Conservation (phyloP, 148 eudicot genomes). For the Camellia granthamiana region DNA sequence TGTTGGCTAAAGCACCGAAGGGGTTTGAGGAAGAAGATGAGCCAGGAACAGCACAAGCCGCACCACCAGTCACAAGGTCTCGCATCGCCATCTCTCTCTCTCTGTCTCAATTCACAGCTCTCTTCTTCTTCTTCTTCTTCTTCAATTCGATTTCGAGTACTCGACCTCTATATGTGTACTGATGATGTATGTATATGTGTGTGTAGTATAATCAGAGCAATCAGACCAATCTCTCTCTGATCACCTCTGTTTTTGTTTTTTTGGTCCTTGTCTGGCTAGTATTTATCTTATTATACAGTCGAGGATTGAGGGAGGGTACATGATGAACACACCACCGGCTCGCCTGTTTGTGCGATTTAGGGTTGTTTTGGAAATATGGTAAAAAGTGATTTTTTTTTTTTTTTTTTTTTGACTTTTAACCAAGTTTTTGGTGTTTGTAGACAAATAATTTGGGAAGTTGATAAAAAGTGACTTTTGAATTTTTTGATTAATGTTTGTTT, state of each 20-base stretch:
- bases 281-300: background rate
- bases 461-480: no score
- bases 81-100: constrained; percentile 67
- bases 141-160: background rate
- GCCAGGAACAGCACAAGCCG: constrained; percentile 62
- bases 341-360: no score
- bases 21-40: constrained; percentile 79
- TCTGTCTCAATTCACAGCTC: background rate
- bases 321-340: background rate
- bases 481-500: no score
- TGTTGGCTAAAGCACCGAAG: constrained; percentile 68
- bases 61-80: constrained; percentile 72
- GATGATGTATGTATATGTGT: background rate
- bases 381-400: no score
- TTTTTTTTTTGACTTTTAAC: no score
- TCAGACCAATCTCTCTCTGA: background rate
- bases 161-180: background rate
- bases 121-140: constrained; percentile 10
- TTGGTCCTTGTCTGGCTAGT: no score
- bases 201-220: background rate
- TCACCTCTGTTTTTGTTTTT: background rate
- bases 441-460: no score
- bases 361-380: background rate
- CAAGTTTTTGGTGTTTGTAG: no score
- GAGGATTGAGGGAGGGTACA: background rate